These are phyloP conservation scores for Termitomyces sp. DNA, from an alignment of 768 basidiomycete genomes.

Conservation along the genomic window DNA sequence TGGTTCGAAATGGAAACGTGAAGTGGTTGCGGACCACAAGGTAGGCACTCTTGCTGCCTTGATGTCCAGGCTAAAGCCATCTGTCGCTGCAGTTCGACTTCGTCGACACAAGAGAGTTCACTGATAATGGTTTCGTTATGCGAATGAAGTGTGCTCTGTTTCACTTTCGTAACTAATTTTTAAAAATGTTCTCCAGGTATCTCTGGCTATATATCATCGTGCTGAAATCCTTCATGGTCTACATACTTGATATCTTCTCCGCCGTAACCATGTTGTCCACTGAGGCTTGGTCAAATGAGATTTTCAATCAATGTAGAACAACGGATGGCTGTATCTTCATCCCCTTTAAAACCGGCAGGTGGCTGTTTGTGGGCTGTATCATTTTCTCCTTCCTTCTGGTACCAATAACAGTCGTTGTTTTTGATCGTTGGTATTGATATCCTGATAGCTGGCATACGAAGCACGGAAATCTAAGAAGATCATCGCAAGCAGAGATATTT, in stretches of 20 bases:
- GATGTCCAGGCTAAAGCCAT: constrained; percentile 1
- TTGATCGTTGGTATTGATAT: constrained; percentile 4
- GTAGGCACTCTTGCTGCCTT: constrained; percentile 30
- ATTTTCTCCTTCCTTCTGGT: constrained; percentile 96
- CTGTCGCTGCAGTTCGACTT: constrained; percentile 78
- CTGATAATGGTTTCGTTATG: constrained; percentile 80
- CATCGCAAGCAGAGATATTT: constrained; percentile 92
- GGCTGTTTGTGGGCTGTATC: constrained; percentile 98
- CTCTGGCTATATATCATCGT: constrained; percentile 90
- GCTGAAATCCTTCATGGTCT: constrained; percentile 94
- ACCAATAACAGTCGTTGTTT: constrained; percentile 21
- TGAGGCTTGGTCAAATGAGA: constrained; percentile 85
- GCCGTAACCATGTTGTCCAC: constrained; percentile 95
- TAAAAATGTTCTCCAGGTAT: constrained; percentile 51
- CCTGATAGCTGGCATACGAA: constrained; percentile 79
- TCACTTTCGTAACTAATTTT: neutral
- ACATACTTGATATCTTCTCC: constrained; percentile 96
- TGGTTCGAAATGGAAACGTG: constrained; percentile 91
- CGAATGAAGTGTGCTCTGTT: constrained; percentile 64
- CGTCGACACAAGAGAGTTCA: constrained; percentile 89
- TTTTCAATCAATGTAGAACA: constrained; percentile 68
- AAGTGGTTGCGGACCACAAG: constrained; percentile 97
- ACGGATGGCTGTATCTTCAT: constrained; percentile 75
- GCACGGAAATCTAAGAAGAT: constrained; percentile 89
- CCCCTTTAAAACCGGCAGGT: constrained; percentile 85